Evolutionary conservation across 345 rosid genomes (phyloP), one percentile per base, ranked within the genome.

Genomic region (Dimocarpus longan): DNA sequence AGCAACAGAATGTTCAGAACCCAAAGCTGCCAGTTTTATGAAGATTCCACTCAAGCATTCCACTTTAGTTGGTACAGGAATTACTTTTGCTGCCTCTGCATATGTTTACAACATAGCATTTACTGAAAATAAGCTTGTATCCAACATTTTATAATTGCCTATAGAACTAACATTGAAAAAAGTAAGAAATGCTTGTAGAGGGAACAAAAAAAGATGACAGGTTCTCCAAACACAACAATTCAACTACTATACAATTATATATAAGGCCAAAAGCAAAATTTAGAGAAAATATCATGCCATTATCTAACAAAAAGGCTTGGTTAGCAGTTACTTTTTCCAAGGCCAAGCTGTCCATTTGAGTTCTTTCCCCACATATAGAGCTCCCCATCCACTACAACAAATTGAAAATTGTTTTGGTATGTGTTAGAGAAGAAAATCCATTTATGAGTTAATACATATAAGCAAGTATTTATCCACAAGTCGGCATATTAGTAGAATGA

Each of bases 331-430:
- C 98, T 93, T 90, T 90, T 95, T 82, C 98, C 99, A 65, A 93
- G 88, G 70, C 99, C 99, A 79, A 95, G 95, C 86, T 95, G 99
- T 76, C 99, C 99, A 78, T 82, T 90, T 74, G 97, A 89, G 83
- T 95, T 95, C 84, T 87, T 89, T 75, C 99, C 98, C 99, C 98
- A 95, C 91, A 87, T 85, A 79, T 90, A 92, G 74, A 95, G 93
- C 81, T 93, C 94, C 43, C 98, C 98, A 83, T 91, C 94, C 76
- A 75, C 99, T 95, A 42, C 85, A 83, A 67, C 80, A 71, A 67
- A 86, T 28, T 59, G 5, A 42, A n/a, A 57, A 22, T 68, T 28
- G 37, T 24, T 79, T 11, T 28, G 43, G 77, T 73, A 78, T 60
- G 46, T 26, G 76, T 12, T 22, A 22, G 71, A 43, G 66, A 50